Evolutionary conservation across 768 basidiomycete genomes (phyloP).

Genomic region (Gyrodon lividus): DNA sequence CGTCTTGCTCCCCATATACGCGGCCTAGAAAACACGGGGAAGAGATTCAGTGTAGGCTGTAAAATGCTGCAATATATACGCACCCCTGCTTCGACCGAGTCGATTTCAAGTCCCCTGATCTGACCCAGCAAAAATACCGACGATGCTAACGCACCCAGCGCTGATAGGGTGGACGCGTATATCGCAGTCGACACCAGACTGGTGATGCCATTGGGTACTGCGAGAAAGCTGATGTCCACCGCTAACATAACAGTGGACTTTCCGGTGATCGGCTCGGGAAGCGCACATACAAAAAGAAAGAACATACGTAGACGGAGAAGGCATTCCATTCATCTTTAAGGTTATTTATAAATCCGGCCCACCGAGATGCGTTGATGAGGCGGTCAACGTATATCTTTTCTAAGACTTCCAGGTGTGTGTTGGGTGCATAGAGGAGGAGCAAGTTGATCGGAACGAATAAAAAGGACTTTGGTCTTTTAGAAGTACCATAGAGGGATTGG

Average conservation of each 20-base stretch:
- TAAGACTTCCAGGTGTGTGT: background rate
- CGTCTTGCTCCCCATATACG: conserved; percentile 22
- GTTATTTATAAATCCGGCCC: conserved; percentile 40
- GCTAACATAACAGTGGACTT: conserved; percentile 51
- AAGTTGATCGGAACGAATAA: background rate
- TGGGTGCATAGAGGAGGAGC: conserved; percentile 6
- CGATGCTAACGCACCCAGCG: conserved; percentile 35
- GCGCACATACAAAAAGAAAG: background rate
- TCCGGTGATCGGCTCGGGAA: background rate
- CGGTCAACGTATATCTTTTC: conserved; percentile 5
- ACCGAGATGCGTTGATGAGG: conserved; percentile 33
- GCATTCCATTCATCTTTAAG: conserved; percentile 48
- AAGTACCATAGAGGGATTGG: conserved; percentile 3
- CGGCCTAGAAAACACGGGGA: conserved; percentile 11
- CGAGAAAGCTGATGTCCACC: conserved; percentile 54
- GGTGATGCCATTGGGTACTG: conserved; percentile 44
- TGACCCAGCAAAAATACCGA: conserved; percentile 38
- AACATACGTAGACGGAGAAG: conserved; percentile 45
- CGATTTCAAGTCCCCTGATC: conserved; percentile 29
- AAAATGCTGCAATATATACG: background rate
- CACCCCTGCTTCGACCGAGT: conserved; percentile 30
- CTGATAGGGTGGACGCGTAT: conserved; percentile 39
- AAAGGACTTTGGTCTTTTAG: background rate
- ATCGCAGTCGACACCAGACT: conserved; percentile 30
- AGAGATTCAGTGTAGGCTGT: background rate